Evolutionary conservation across 2,329 filamentous ascomycete species (phyloP), one percentile per base, ranked within the genome.

Genomic region (Claviceps maximensis): DNA sequence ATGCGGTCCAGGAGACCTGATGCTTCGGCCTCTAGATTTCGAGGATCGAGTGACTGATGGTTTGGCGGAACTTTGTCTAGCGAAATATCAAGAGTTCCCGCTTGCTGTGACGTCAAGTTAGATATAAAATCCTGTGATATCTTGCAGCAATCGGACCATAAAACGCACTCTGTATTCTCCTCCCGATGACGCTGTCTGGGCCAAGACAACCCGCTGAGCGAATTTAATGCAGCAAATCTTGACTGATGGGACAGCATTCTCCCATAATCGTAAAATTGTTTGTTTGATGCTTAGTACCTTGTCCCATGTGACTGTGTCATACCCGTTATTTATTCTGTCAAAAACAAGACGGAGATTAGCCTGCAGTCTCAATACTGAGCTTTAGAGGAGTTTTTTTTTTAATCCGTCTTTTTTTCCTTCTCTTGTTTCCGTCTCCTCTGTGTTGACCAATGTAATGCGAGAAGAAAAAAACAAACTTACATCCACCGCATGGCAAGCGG

Each of bases 151-250:
- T n/a, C 17, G 9, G 13, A 19, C 17, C 44, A 29, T 6, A 73
- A 73, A 73, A 73, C 80, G 67, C 79, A 95, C 88, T 73, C 88
- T 83, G 60, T 87, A 86, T 65, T 97, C 91, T 53, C 82, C 76
- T 59, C 87, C 86, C 54, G 84, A 72, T 47, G 88, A 88, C n/a
- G 84, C 83, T 12, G 89, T 96, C 69, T 98, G 91, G 19, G 89
- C 87, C 59, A 96, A 79, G 46, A 98, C 86, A 46, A 97, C 88
- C 58, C 88, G 83, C 71, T 98, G 91, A 40, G 89, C 85, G 68
- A 98, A 98, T 69, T 98, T 98, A 76, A 97, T 85, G 72, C 93
- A 97, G 74, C 89, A 95, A 67, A 97, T 84, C 61, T 84, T 84
- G 57, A 97, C 80, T 2, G 88, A 85, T 13, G 84, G 77, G 15